Evolutionary conservation across 1,284 basidiomycete genomes (phyloP), one percentile per base, ranked within the genome.

Genomic region (Leccinum proliferum): DNA sequence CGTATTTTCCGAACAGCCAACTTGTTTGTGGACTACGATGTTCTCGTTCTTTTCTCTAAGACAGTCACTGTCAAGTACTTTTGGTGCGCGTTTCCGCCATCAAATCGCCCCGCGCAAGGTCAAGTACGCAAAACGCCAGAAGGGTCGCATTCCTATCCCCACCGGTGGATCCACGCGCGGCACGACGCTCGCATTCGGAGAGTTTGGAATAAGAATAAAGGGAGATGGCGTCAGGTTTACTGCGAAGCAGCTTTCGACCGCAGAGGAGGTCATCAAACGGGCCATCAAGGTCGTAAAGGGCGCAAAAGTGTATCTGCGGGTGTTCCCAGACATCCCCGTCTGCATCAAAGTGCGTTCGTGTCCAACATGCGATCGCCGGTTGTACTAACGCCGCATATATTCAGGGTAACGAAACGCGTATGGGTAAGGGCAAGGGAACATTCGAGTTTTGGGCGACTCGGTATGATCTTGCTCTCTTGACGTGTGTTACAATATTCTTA

Each of bases 391-490:
- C 8, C 2, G n/a, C 53, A 57, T 56, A 50, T 41, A 15, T 29
- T 8, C 62, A 94, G 91, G 96, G 96, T 61, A 98, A 98, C 72
- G 96, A 99, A 77, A 97, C 96, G 7, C 92, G 97, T 85, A 99
- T 99, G 97, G 96, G 96, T 56, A 98, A 98, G 78, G 97, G 97
- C 63, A 99, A 99, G 77, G 97, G 97, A 57, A 86, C 91, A 0
- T 99, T 98, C 71, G 96, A 98, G 75, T 98, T 86, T 76, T 98
- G 96, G 97, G 94, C 96, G 41, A 94, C 93, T 65, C 86, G 93
- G 93, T 94, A 72, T 85, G 77, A 18, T 46, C 29, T 1, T 12
- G 7, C 29, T 32, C 35, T 57, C 52, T 56, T 10, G 39, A 12
- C 34, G 6, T 46, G 46, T 9, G 15, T 32, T 9, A 1, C n/a